Conservation (phyloP, 2,329 filamentous ascomycete species). For the Aspergillus fumigatus region DNA sequence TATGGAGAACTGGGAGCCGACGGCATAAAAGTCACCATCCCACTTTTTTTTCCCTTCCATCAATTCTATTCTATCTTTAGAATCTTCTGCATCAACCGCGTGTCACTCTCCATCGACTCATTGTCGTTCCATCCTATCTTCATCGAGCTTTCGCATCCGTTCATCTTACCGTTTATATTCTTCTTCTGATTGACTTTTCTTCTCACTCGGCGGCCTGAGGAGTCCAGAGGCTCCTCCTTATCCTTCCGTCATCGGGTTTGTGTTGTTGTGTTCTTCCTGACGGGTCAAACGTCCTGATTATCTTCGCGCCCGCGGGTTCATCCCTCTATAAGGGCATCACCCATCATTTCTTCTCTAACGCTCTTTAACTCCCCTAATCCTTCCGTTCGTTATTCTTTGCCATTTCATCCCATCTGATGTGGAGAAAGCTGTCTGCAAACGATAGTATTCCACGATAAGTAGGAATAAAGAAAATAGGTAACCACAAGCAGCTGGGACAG, state of each 20-base stretch:
- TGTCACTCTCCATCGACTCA: conserved; percentile 18
- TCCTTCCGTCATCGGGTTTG: neutral
- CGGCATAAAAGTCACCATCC: neutral
- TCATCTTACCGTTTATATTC: conserved; percentile 8
- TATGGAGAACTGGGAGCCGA: neutral
- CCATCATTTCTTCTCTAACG: neutral
- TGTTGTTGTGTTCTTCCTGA: neutral
- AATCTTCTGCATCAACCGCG: conserved; percentile 28
- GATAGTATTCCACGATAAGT: neutral
- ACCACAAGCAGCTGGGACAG: neutral
- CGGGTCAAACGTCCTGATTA: neutral
- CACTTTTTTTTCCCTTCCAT: neutral
- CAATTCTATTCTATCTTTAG: conserved; percentile 27
- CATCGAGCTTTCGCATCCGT: conserved; percentile 4
- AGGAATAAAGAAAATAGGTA: neutral
- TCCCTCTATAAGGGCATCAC: neutral
- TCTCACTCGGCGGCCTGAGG: neutral
- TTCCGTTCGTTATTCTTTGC: neutral
- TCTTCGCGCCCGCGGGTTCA: neutral
- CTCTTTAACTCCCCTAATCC: neutral
- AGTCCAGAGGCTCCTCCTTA: neutral
- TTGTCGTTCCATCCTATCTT: conserved; percentile 14
- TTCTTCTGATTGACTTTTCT: neutral
- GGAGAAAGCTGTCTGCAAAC: neutral
- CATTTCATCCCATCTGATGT: neutral